Percentiles rank a stretch among this genome's conserved stretches.
These are phyloP conservation scores for Carex pumila DNA, from an alignment of 176 grass and related monocot genomes.

Conservation along the genomic window DNA sequence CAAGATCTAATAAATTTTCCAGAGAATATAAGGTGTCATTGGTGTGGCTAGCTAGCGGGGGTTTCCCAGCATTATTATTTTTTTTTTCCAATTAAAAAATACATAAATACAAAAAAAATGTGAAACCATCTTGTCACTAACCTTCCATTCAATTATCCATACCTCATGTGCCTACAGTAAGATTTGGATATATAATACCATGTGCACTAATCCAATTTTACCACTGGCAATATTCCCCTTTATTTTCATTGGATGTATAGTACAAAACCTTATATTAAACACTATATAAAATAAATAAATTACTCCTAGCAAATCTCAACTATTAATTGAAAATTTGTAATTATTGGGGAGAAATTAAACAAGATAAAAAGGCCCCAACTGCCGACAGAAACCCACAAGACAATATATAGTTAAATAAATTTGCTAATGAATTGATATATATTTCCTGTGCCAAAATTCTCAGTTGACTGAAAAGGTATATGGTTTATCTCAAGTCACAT, in stretches of 20 bases:
- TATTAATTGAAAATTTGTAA: neutral
- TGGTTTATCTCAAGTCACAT: conserved; percentile 10
- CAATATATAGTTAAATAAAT: neutral
- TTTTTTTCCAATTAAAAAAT: neutral
- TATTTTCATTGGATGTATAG: neutral
- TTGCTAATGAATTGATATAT: neutral
- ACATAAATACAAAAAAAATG: neutral
- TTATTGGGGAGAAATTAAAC: neutral
- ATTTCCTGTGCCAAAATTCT: neutral
- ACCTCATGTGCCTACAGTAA: neutral
- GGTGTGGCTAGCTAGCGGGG: neutral
- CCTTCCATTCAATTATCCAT: neutral
- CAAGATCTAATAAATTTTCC: neutral
- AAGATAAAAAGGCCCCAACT: neutral
- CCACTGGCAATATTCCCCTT: neutral
- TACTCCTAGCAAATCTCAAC: neutral
- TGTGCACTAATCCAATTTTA: neutral
- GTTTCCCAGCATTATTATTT: neutral
- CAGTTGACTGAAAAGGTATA: neutral
- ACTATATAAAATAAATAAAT: neutral
- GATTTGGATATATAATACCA: neutral
- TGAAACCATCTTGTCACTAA: neutral
- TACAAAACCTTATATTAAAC: neutral
- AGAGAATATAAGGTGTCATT: neutral
- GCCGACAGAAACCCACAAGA: neutral